phyloP scores from a whole-genome alignment of 495 filamentous ascomycete species.

The Hypoxylon lienhwacheense region DNA sequence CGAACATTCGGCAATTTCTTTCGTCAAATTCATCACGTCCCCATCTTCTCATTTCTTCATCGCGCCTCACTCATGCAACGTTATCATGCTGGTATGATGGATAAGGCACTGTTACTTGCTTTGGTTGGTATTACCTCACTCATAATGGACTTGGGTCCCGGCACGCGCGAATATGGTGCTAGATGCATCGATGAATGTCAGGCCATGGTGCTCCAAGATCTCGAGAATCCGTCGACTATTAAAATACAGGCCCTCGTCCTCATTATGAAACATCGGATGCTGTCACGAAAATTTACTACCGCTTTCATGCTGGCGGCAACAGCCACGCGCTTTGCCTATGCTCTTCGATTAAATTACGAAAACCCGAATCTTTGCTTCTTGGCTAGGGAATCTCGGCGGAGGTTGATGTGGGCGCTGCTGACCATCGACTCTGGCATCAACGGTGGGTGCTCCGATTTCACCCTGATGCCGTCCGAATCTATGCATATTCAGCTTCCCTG shows the following conservation, averaged over 20 bases:
- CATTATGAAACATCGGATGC: slow-evolving; percentile 52
- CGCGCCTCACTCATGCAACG: slow-evolving; percentile 56
- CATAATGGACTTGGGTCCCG: slow-evolving; percentile 49
- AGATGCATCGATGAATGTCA: slow-evolving; percentile 53
- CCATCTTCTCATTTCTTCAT: slow-evolving; percentile 54
- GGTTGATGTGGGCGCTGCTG: slow-evolving; percentile 56
- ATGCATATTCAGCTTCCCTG: slow-evolving; percentile 53
- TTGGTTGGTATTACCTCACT: slow-evolving; percentile 52
- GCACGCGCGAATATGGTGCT: slow-evolving; percentile 47
- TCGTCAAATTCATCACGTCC: slow-evolving; percentile 54
- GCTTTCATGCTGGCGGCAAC: slow-evolving; percentile 54
- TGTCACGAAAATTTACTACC: slow-evolving; percentile 48
- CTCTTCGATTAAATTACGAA: slow-evolving; percentile 53
- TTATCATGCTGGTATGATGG: slow-evolving; percentile 52
- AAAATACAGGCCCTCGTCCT: slow-evolving; percentile 54
- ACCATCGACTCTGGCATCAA: slow-evolving; percentile 53
- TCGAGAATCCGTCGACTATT: slow-evolving; percentile 51
- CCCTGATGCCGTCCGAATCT: slow-evolving; percentile 47
- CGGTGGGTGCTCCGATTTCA: slow-evolving; percentile 50
- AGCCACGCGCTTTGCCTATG: slow-evolving; percentile 52
- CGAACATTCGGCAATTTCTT: slow-evolving; percentile 53
- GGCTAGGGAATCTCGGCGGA: slow-evolving; percentile 52
- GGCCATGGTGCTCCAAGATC: slow-evolving; percentile 44
- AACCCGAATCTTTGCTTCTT: slow-evolving; percentile 52
- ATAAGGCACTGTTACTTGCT: slow-evolving; percentile 50